Percentiles rank a stretch among this genome's conserved stretches.
These are phyloP conservation scores for Lobosporangium transversale DNA, from an alignment of 192 early-diverging fungal species.

Conservation along the genomic window DNA sequence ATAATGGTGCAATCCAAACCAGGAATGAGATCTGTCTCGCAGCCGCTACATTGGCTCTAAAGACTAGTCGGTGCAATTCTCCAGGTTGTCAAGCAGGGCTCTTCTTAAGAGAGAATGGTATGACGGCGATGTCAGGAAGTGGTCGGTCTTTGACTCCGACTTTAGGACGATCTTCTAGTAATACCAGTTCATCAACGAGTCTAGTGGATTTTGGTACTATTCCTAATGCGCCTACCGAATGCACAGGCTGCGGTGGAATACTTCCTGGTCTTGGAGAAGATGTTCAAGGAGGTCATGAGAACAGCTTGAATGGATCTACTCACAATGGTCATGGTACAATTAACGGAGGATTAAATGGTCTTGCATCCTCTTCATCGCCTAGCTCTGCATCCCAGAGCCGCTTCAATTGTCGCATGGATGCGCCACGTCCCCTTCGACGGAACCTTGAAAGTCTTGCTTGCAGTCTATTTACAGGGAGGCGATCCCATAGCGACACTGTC, in stretches of 20 bases:
- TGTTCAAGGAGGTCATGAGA: background rate
- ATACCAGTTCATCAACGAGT: conserved; percentile 15
- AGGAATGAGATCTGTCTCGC: conserved; percentile 34
- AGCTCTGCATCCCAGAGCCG: conserved; percentile 3
- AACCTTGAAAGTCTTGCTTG: conserved; percentile 20
- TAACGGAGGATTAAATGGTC: too few relatives aligned
- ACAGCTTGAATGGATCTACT: background rate
- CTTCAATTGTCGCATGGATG: conserved; percentile 19
- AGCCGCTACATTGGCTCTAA: conserved; percentile 12
- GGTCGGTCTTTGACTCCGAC: conserved; percentile 13
- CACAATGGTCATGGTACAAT: too few relatives aligned
- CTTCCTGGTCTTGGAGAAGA: background rate
- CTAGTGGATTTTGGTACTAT: conserved; percentile 8
- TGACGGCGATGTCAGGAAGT: background rate
- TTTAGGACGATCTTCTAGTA: conserved; percentile 13
- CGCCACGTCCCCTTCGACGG: conserved; percentile 25
- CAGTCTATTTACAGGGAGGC: conserved; percentile 19
- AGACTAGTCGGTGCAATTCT: conserved; percentile 20
- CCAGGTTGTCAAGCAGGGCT: conserved; percentile 7
- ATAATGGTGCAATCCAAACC: conserved; percentile 13
- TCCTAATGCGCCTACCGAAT: background rate
- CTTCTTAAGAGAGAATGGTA: background rate
- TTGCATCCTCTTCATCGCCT: background rate
- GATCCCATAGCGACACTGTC: conserved; percentile 27
- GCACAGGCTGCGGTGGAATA: conserved; percentile 13